These are phyloP conservation scores for Ceratocystis cubensis DNA, from an alignment of 2,329 filamentous ascomycete species.

Conservation along the genomic window DNA sequence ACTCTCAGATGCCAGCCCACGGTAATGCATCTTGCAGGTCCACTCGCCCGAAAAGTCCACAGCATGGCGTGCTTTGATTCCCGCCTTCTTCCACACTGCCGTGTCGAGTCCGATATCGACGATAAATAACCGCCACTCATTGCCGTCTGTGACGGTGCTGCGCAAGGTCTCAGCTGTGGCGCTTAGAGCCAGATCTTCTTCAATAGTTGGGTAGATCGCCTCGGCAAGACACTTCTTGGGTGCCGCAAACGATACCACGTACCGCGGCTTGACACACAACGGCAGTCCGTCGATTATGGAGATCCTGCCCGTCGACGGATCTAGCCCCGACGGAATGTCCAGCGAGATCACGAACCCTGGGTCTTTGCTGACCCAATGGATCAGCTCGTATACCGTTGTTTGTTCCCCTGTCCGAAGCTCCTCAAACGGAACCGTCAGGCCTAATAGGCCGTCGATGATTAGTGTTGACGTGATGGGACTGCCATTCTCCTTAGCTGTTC, in stretches of 20 bases:
- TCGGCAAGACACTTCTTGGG: conserved; percentile 76
- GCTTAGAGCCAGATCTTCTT: conserved; percentile 19
- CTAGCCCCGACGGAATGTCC: conserved; percentile 83
- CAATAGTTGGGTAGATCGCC: conserved; percentile 42
- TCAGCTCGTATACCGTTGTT: conserved; percentile 72
- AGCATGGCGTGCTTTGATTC: conserved; percentile 66
- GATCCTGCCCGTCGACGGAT: conserved; percentile 59
- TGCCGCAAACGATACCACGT: conserved; percentile 73
- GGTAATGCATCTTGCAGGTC: conserved; percentile 59
- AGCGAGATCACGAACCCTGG: conserved; percentile 72
- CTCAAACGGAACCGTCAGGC: conserved; percentile 77
- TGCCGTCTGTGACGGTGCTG: conserved; percentile 32
- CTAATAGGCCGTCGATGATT: conserved; percentile 79
- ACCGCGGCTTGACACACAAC: conserved; percentile 68
- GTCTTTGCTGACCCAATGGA: conserved; percentile 85
- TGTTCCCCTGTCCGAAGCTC: conserved; percentile 74
- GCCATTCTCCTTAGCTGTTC: conserved; percentile 30
- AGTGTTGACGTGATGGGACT: conserved; percentile 48
- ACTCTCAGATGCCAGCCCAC: conserved; percentile 27
- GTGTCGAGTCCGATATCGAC: conserved; percentile 78
- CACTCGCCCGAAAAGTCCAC: conserved; percentile 82
- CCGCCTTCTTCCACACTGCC: conserved; percentile 72
- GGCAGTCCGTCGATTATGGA: conserved; percentile 59
- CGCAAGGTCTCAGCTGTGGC: conserved; percentile 23
- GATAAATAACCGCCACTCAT: conserved; percentile 67